Percentiles rank a stretch among this genome's conserved stretches.
Conservation (phyloP, 2,329 filamentous ascomycete species). For the Verticillium isaacii region DNA sequence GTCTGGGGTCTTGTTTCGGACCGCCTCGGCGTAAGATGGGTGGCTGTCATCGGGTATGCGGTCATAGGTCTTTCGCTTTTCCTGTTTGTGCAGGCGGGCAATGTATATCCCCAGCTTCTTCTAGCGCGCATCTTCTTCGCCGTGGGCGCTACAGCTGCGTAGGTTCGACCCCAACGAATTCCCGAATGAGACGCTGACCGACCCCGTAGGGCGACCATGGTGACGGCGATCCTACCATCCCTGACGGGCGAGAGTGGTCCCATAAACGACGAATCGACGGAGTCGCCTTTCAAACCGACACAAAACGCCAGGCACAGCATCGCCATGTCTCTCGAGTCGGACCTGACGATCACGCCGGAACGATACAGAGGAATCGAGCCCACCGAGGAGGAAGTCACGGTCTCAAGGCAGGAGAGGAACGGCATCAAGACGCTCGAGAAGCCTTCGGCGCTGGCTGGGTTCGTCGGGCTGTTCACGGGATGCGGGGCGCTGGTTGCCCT, state of each 20-base stretch:
- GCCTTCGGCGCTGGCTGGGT: slow-evolving; percentile 67
- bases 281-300: slow-evolving; percentile 24
- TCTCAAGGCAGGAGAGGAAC: slow-evolving; percentile 15
- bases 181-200: neutral
- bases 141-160: slow-evolving; percentile 84
- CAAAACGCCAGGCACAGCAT: slow-evolving; percentile 50
- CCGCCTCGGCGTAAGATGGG: slow-evolving; percentile 67
- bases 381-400: slow-evolving; percentile 5
- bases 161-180: slow-evolving; percentile 21
- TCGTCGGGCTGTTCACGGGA: slow-evolving; percentile 89
- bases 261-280: slow-evolving; percentile 17
- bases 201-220: slow-evolving; percentile 72
- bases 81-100: slow-evolving; percentile 77
- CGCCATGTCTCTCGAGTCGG: slow-evolving; percentile 65
- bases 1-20: slow-evolving; percentile 76
- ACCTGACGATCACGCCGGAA: slow-evolving; percentile 69
- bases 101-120: slow-evolving; percentile 85
- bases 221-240: slow-evolving; percentile 85
- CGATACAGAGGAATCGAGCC: slow-evolving; percentile 36
- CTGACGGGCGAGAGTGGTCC: slow-evolving; percentile 47
- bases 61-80: slow-evolving; percentile 75
- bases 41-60: slow-evolving; percentile 72
- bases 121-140: slow-evolving; percentile 84
- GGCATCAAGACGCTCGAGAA: slow-evolving; percentile 22
- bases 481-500: slow-evolving; percentile 86